Evolutionary conservation across 2,329 filamentous ascomycete species (phyloP), one percentile per base, ranked within the genome.

Genomic region (Monilinia laxa): DNA sequence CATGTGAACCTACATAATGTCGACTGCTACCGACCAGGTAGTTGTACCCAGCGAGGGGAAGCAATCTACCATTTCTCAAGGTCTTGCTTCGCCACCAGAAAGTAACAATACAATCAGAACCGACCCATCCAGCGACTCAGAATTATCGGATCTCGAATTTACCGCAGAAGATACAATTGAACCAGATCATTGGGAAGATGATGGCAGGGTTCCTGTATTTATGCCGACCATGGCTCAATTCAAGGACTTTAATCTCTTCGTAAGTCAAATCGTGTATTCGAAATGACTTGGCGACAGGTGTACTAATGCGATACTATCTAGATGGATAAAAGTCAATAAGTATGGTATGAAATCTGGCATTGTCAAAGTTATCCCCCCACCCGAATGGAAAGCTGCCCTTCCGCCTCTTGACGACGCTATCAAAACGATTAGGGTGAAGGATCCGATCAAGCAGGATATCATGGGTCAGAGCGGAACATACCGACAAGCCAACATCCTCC

Each of bases 301-400:
- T 62, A 62, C 73, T 74, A 71, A 74, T 57, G 55, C 28, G n/a
- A 47, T 38, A 28, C 35, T 10, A 5, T 59, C 47, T 68, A 89
- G 86, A 88, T 89, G 83, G 87, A 88, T 20, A 76, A 93, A 93
- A 92, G 78, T 99, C 69, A 92, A 99, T 78, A 87, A 88, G 71
- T 97, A 97, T 77, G 95, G 95, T 74, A 99, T 99, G 95, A 92
- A 92, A 79, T 95, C 93, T 28, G 95, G 95, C 47, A 97, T 99
- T 73, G 88, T 98, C 76, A 98, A 99, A 80, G 90, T 99, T 67
- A 90, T 98, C 64, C 93, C 95, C 38, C 95, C 95, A 0, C 81
- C 90, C 74, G 93, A 98, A 85, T 99, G 95, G 95, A 95, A 86
- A 78, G 87, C 93, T 70, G 83, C 87, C 35, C 87, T 95, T 49